Conservation (phyloP, 192 early-diverging fungal species). For the Coemansia sp. region DNA sequence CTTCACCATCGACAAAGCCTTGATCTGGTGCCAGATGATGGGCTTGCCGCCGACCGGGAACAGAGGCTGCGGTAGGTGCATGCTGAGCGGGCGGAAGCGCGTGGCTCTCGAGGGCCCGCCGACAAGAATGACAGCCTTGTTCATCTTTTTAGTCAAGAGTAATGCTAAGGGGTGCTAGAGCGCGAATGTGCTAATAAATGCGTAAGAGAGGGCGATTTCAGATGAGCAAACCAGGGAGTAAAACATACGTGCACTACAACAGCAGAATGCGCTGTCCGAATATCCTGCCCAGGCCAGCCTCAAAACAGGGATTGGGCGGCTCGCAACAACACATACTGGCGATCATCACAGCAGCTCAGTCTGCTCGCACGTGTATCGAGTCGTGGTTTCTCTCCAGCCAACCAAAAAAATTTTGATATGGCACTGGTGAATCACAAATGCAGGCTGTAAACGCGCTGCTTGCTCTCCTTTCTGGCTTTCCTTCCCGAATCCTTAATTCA, state of each 20-base stretch:
- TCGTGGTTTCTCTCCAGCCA: background rate
- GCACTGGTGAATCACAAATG: background rate
- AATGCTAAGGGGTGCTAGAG: background rate
- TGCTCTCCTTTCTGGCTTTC: background rate
- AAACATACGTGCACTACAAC: background rate
- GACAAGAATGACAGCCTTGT: slow-evolving; percentile 94
- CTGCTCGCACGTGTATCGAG: background rate
- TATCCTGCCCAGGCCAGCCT: background rate
- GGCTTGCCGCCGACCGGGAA: slow-evolving; percentile 96
- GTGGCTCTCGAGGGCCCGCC: slow-evolving; percentile 97
- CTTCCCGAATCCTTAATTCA: background rate
- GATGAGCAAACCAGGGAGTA: background rate
- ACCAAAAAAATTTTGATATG: slow-evolving; percentile 2
- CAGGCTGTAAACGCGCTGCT: background rate
- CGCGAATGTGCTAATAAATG: background rate
- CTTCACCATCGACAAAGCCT: slow-evolving; percentile 82
- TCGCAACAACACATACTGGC: background rate
- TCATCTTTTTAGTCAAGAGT: slow-evolving; percentile 18
- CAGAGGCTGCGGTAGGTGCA: slow-evolving; percentile 95
- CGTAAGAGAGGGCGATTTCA: background rate
- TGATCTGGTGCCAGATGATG: slow-evolving; percentile 96
- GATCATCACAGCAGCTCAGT: slow-evolving; percentile 4
- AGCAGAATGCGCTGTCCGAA: background rate
- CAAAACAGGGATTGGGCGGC: background rate
- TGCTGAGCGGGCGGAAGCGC: slow-evolving; percentile 94